These are phyloP conservation scores for Priceomyces castillae DNA, from an alignment of 805 yeast genomes.

Conservation along the genomic window DNA sequence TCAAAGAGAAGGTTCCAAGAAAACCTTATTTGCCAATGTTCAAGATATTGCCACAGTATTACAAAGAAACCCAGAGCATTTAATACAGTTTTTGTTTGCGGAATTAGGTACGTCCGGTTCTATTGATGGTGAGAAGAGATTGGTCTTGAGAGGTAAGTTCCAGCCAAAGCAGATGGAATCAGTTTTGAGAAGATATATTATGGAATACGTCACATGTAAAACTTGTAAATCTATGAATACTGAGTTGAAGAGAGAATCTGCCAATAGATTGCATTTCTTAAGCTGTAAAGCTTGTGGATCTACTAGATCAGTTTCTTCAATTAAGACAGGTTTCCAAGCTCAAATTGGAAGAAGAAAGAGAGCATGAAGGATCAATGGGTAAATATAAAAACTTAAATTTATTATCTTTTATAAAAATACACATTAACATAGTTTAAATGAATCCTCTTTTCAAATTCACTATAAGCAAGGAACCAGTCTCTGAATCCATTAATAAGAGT, in stretches of 20 bases:
- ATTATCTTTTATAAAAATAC: not conserved
- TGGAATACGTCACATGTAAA: slow-evolving; percentile 97
- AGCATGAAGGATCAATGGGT: slow-evolving; percentile 21
- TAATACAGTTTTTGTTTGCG: slow-evolving; percentile 93
- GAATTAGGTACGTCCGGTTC: slow-evolving; percentile 99
- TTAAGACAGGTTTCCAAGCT: slow-evolving; percentile 99
- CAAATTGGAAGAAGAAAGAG: slow-evolving; percentile 88
- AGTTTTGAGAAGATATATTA: slow-evolving; percentile 91
- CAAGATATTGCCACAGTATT: slow-evolving; percentile 91
- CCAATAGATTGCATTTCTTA: slow-evolving; percentile 94
- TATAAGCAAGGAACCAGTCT: no score
- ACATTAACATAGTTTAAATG: no score
- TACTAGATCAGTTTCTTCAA: slow-evolving; percentile 92
- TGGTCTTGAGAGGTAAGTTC: slow-evolving; percentile 96
- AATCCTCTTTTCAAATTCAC: no score
- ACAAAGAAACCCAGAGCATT: slow-evolving; percentile 96
- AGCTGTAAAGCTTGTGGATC: slow-evolving; percentile 98
- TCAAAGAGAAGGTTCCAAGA: slow-evolving; percentile 95
- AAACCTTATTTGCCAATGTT: slow-evolving; percentile 93
- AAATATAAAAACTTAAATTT: not conserved
- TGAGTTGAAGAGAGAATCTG: slow-evolving; percentile 89
- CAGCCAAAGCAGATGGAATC: slow-evolving; percentile 97
- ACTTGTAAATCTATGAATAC: slow-evolving; percentile 98
- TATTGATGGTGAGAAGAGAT: slow-evolving; percentile 95
- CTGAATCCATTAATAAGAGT: no score